Evolutionary conservation across 2,329 filamentous ascomycete genomes (phyloP).

Genomic region (Colletotrichum tropicale): DNA sequence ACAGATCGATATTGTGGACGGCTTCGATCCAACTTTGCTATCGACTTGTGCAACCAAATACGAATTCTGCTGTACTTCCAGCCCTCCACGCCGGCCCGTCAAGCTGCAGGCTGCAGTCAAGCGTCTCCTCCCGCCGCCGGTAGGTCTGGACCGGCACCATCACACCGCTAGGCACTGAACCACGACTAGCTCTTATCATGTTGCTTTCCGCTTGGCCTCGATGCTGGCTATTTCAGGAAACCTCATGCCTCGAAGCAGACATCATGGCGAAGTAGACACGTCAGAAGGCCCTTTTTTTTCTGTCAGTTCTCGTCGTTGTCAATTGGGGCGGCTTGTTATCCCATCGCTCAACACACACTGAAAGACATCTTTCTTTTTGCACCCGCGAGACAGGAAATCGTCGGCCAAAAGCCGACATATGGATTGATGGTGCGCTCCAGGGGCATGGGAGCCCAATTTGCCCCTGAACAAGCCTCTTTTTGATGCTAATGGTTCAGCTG

Average conservation of each 20-base stretch:
- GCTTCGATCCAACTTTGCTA: neutral
- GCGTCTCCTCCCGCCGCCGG: neutral
- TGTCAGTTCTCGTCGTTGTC: neutral
- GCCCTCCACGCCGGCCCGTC: neutral
- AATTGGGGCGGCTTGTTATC: neutral
- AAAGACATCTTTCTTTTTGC: neutral
- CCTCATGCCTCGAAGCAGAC: neutral
- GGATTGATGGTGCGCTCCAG: neutral
- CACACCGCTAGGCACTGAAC: neutral
- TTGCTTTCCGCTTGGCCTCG: neutral
- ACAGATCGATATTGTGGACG: neutral
- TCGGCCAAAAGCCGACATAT: neutral
- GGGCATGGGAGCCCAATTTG: neutral
- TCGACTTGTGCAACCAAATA: neutral
- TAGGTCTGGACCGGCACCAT: neutral
- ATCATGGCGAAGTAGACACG: neutral
- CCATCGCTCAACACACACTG: neutral
- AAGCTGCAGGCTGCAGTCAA: neutral
- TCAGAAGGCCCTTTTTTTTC: neutral
- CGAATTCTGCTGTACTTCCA: neutral
- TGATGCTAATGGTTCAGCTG: conserved; percentile 1
- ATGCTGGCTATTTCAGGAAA: neutral
- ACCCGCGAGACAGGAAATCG: neutral
- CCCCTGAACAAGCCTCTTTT: conserved; percentile 6
- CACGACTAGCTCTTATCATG: neutral